Conservation (phyloP, 2,329 filamentous ascomycete genomes). For the Eurotiales sp. region DNA sequence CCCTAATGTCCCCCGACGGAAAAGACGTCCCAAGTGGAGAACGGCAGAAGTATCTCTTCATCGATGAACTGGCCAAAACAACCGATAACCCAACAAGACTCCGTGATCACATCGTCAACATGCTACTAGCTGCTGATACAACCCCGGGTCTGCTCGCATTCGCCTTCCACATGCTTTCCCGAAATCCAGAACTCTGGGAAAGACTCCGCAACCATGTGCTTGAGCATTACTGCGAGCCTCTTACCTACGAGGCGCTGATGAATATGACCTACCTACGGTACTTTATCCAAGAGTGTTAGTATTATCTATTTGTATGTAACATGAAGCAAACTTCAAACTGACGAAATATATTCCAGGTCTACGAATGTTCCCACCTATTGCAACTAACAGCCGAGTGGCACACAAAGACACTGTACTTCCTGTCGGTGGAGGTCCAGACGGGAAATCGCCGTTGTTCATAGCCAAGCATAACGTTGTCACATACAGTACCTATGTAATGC, state of each 20-base stretch:
- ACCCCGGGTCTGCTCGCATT: conserved; percentile 46
- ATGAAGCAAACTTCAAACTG: conserved; percentile 42
- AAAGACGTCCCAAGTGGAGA: conserved; percentile 27
- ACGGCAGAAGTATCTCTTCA: conserved; percentile 49
- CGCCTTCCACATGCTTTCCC: conserved; percentile 43
- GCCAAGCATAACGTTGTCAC: conserved; percentile 62
- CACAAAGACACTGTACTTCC: conserved; percentile 42
- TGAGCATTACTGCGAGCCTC: neutral
- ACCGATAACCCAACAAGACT: conserved; percentile 46
- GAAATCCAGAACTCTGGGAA: conserved; percentile 33
- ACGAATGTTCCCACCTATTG: conserved; percentile 45
- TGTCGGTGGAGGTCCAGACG: conserved; percentile 58
- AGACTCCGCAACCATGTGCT: conserved; percentile 29
- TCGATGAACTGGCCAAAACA: conserved; percentile 52
- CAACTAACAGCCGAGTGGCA: conserved; percentile 41
- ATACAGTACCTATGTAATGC: conserved; percentile 70
- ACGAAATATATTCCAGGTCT: conserved; percentile 42
- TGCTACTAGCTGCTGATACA: conserved; percentile 52
- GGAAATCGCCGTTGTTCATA: conserved; percentile 58
- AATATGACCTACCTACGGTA: conserved; percentile 11
- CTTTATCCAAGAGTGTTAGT: conserved; percentile 28
- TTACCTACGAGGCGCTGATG: conserved; percentile 28
- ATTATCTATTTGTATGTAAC: no score
- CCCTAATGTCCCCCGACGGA: conserved; percentile 16
- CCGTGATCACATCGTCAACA: conserved; percentile 48